A percentile compares a stretch with the other conserved stretches of the same genome.
These are phyloP conservation scores for Tolypocladium inflatum DNA, from an alignment of 2,329 filamentous ascomycete genomes.

Conservation along the genomic window DNA sequence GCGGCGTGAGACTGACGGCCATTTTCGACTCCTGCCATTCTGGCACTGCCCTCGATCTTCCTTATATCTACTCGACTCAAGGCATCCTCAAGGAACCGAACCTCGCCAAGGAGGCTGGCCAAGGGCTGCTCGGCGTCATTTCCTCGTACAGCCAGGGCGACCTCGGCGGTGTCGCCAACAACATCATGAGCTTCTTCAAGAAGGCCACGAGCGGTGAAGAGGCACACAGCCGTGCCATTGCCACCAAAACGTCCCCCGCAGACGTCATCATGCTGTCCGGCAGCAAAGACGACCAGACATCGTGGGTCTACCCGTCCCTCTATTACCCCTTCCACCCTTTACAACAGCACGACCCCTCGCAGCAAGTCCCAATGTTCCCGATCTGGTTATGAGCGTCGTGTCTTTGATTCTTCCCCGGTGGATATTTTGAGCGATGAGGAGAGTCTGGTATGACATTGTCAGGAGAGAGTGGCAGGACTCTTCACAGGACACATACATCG, in stretches of 20 bases:
- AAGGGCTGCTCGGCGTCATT: constrained; percentile 51
- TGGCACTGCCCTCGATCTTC: constrained; percentile 55
- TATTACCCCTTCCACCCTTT: constrained; percentile 5
- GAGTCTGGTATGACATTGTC: neutral
- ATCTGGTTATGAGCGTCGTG: neutral
- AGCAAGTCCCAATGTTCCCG: neutral
- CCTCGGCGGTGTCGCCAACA: constrained; percentile 70
- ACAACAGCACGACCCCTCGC: neutral
- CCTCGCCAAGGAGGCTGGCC: constrained; percentile 57
- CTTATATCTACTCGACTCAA: constrained; percentile 61
- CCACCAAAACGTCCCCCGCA: constrained; percentile 87
- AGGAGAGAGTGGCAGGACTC: neutral
- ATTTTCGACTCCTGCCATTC: constrained; percentile 61
- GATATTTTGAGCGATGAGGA: neutral
- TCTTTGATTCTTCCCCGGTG: neutral
- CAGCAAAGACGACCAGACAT: constrained; percentile 93
- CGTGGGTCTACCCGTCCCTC: constrained; percentile 46
- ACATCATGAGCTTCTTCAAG: constrained; percentile 77
- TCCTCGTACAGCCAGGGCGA: constrained; percentile 60
- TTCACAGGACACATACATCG: neutral
- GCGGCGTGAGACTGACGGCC: constrained; percentile 49
- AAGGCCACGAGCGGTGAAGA: constrained; percentile 76
- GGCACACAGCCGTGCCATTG: constrained; percentile 68
- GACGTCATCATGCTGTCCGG: constrained; percentile 98
- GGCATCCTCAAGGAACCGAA: constrained; percentile 61